phyloP scores from a whole-genome alignment of 1,284 basidiomycete genomes.

The Tylopilus sp. region DNA sequence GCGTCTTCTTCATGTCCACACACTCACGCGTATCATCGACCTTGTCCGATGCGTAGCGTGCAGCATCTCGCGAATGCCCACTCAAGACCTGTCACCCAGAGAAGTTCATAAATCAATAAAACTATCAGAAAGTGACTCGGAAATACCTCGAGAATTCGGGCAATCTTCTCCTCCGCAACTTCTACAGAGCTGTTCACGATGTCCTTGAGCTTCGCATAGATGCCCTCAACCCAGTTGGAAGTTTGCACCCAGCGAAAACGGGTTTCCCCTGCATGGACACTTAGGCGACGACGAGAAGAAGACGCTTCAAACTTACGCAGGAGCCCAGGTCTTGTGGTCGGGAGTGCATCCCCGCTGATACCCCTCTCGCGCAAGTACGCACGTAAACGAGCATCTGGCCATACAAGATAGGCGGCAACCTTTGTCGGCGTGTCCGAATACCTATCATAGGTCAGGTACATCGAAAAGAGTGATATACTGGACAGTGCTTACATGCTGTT shows the following conservation, averaged over 20 bases:
- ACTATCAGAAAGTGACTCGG: background rate
- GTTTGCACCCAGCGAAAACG: conserved; percentile 75
- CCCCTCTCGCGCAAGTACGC: conserved; percentile 77
- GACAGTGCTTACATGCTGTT: conserved; percentile 52
- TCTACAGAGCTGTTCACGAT: conserved; percentile 61
- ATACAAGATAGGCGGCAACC: conserved; percentile 68
- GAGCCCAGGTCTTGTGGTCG: conserved; percentile 62
- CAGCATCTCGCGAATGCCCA: conserved; percentile 19
- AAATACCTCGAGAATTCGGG: conserved; percentile 37
- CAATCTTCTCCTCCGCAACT: conserved; percentile 66
- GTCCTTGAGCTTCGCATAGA: conserved; percentile 58
- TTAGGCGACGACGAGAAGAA: conserved; percentile 3
- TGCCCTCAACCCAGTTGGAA: conserved; percentile 50
- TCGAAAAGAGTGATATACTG: fast-evolving
- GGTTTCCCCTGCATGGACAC: conserved; percentile 53
- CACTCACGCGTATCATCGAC: conserved; percentile 10
- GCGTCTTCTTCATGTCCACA: conserved; percentile 16
- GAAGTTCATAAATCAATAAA: no score
- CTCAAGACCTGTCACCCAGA: conserved; percentile 38
- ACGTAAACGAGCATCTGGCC: conserved; percentile 86
- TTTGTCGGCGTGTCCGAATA: conserved; percentile 32
- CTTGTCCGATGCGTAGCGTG: conserved; percentile 17
- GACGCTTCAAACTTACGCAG: conserved; percentile 48
- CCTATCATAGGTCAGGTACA: conserved; percentile 5
- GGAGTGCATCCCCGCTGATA: conserved; percentile 62